Base-by-base conservation (phyloP, 345 rosid species). In the Limnanthes douglasii region DNA sequence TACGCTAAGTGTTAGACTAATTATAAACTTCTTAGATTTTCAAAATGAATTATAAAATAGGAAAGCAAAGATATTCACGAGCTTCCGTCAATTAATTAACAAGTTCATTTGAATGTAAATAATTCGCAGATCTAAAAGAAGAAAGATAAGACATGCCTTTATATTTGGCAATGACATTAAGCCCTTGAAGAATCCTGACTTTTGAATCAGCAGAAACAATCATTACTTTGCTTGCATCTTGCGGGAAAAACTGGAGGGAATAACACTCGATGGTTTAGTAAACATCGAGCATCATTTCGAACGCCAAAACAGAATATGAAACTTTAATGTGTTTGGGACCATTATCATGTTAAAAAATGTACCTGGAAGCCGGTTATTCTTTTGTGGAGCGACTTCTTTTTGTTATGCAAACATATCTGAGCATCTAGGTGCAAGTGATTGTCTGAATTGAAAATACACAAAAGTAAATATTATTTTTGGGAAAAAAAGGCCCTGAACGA, bases 301-400 rank as follows among this genome's bases (percentile, higher is more conserved):
- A 43, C 8, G 15, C 35, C 11, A 2, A 25, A 24, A 14, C 3
- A 23, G 38, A 16, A 37, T 11, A 12, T 16, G 17, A 17, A 10
- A 31, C 31, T 14, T 38, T n/a, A 5, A 6, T 33, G 9, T 21
- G 11, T 2, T 14, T 4, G 8, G 1, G 39, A 0, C 1, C 1
- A 33, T 13, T 21, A 21, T 37, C 17, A 23, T 37, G 18, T 30
- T 32, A 28, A 5, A n/a, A 37, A 18, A 46, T 38, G 21, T 43
- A 86, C 97, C 82, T 81, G 74, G 34, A 86, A 75, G 26, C 92
- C 62, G 31, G 79, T 81, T 48, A 86, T 78, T 60, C 76, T 70
- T 57, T 68, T 75, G 61, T 73, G 62, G 31, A 67, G 48, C 3
- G 85, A 61, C 48, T 72, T 86, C 67, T 74, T 86, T 63, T 81